A percentile compares a stretch with the other conserved stretches of the same genome.
Conservation (phyloP, 2,329 filamentous ascomycete species). For the Pyrenophora teres region DNA sequence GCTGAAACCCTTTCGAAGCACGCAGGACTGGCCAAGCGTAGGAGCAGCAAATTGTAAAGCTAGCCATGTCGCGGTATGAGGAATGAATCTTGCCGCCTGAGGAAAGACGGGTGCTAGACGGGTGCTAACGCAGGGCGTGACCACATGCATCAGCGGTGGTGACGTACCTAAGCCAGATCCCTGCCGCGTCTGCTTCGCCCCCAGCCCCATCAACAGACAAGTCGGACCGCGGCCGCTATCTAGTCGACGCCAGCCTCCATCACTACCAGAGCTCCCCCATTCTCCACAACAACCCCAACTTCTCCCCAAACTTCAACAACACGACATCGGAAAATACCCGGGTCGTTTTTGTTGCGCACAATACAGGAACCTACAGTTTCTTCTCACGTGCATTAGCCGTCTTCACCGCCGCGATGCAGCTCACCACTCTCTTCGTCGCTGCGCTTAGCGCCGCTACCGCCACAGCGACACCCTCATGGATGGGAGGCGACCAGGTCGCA, state of each 20-base stretch:
- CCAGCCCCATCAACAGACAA: conserved; percentile 1
- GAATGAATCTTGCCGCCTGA: not conserved
- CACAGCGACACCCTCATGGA: conserved; percentile 45
- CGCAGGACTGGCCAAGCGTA: too few relatives aligned
- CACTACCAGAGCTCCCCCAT: conserved; percentile 12
- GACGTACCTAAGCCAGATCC: not conserved
- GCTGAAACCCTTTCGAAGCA: too few relatives aligned
- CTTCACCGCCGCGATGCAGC: conserved; percentile 37
- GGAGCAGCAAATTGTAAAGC: too few relatives aligned
- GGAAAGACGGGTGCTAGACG: not conserved
- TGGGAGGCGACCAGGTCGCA: conserved; percentile 54
- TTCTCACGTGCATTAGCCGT: not conserved
- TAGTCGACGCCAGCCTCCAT: conserved; percentile 10
- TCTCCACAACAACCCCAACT: conserved; percentile 1
- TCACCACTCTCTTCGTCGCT: conserved; percentile 46
- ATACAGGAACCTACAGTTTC: not conserved
- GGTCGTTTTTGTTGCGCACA: not conserved
- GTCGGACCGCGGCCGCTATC: conserved; percentile 6
- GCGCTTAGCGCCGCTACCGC: conserved; percentile 54
- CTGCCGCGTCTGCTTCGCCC: not conserved
- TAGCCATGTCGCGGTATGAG: too few relatives aligned
- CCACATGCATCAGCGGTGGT: conserved; percentile 9
- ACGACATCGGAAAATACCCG: not conserved
- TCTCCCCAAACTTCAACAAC: conserved; percentile 1
- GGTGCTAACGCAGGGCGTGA: conserved; percentile 7